phyloP scores from a whole-genome alignment of 163 green algal species.

The Prototheca stagnorum region DNA sequence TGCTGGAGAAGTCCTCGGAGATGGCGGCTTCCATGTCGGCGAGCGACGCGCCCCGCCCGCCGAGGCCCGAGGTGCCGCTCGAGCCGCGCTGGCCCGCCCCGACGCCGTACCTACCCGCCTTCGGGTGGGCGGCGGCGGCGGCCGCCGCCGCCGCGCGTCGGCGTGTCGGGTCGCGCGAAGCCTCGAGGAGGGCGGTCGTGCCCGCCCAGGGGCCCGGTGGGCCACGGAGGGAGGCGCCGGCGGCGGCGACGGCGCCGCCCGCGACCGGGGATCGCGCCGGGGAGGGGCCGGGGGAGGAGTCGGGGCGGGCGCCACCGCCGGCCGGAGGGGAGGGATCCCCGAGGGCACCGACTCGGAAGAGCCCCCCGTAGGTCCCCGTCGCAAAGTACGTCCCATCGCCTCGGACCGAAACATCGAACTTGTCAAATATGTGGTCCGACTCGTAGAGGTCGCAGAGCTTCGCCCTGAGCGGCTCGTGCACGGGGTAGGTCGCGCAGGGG shows the following conservation, averaged over 20 bases:
- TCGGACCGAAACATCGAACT: conserved; percentile 90
- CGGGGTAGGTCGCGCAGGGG: conserved; percentile 65
- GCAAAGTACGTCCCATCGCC: conserved; percentile 54
- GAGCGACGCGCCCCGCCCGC: background rate
- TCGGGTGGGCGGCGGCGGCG: conserved; percentile 1
- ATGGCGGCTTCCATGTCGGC: conserved; percentile 14
- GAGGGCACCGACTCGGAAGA: conserved; percentile 50
- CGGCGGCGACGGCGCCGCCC: background rate
- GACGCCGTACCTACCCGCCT: conserved; percentile 5
- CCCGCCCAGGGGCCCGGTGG: too few relatives aligned
- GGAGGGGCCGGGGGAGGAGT: background rate
- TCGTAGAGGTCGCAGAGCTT: conserved; percentile 96
- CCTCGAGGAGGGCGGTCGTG: conserved; percentile 55
- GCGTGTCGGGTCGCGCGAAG: conserved; percentile 52
- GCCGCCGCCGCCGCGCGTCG: conserved; percentile 8
- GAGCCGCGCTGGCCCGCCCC: background rate
- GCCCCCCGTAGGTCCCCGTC: conserved; percentile 87
- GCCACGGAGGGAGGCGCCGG: background rate
- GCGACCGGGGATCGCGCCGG: background rate
- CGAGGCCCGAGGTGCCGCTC: background rate
- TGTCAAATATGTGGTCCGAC: conserved; percentile 99
- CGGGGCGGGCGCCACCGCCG: too few relatives aligned
- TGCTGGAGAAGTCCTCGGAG: conserved; percentile 52
- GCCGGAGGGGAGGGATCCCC: too few relatives aligned
- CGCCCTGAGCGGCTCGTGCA: conserved; percentile 82